Evolutionary conservation across 257 asterid genomes (phyloP).

Genomic region (Galeopsis tetrahit): DNA sequence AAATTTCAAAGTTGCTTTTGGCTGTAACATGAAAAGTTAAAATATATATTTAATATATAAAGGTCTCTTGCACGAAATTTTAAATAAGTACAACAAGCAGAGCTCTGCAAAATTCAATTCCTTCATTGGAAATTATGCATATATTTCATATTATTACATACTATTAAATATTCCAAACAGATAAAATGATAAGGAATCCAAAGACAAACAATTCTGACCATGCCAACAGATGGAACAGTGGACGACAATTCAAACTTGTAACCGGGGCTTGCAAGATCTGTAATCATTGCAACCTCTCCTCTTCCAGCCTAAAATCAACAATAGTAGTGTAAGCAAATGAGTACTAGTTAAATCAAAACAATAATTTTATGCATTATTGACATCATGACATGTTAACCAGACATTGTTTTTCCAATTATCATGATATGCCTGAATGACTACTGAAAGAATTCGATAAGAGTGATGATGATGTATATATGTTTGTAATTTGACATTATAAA

Average conservation of each 20-base stretch:
- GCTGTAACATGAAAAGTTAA: conserved; percentile 51
- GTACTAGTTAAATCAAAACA: background rate
- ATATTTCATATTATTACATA: conserved; percentile 1
- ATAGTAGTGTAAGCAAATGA: conserved; percentile 32
- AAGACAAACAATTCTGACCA: conserved; percentile 49
- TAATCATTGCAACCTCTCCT: conserved; percentile 85
- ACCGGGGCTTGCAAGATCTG: conserved; percentile 78
- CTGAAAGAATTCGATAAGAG: background rate
- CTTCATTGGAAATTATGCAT: conserved; percentile 11
- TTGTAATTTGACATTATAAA: background rate
- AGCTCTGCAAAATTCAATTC: background rate
- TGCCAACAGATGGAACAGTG: conserved; percentile 73
- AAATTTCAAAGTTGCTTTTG: conserved; percentile 76
- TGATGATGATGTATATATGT: background rate
- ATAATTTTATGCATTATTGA: background rate
- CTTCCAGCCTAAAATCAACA: conserved; percentile 59
- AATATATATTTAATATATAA: conserved; percentile 3
- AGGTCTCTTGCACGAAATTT: background rate
- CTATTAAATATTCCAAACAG: background rate
- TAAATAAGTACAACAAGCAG: background rate
- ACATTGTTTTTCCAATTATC: background rate
- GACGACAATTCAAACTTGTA: conserved; percentile 72
- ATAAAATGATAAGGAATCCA: conserved; percentile 5
- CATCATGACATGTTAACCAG: background rate
- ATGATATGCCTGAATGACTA: background rate